Evolutionary conservation across 768 basidiomycete genomes (phyloP).

Genomic region (Xanthoconium stramineum): DNA sequence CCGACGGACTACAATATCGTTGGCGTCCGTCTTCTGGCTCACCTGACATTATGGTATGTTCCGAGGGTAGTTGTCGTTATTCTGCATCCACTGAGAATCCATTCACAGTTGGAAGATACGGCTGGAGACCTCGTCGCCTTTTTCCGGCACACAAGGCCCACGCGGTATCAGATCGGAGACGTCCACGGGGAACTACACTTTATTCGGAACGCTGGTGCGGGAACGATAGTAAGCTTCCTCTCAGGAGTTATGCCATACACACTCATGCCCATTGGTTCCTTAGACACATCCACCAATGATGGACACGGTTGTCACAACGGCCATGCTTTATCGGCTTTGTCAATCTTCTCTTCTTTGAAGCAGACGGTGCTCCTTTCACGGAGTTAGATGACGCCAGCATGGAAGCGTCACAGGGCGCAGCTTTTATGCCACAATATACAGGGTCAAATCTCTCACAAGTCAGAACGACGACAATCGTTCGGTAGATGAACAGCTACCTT

Average conservation of each 20-base stretch:
- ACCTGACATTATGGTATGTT: slow-evolving; percentile 58
- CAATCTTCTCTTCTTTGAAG: slow-evolving; percentile 41
- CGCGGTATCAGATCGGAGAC: slow-evolving; percentile 82
- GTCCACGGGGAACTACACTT: slow-evolving; percentile 86
- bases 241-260: slow-evolving; percentile 16
- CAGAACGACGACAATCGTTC: slow-evolving; percentile 25
- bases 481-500: slow-evolving; percentile 28
- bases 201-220: slow-evolving; percentile 71
- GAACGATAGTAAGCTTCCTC: slow-evolving; percentile 62
- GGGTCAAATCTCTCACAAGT: slow-evolving; percentile 16
- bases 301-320: slow-evolving; percentile 82
- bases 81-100: slow-evolving; percentile 6
- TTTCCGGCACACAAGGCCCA: slow-evolving; percentile 73
- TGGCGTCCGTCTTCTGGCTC: slow-evolving; percentile 66
- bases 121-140: slow-evolving; percentile 70
- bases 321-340: slow-evolving; percentile 83
- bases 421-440: slow-evolving; percentile 31
- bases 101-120: slow-evolving; percentile 64
- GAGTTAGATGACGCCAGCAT: slow-evolving; percentile 16
- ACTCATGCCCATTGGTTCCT: slow-evolving; percentile 21
- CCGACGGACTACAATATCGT: slow-evolving; percentile 75
- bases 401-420: slow-evolving; percentile 25
- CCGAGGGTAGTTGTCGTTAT: slow-evolving; percentile 6
- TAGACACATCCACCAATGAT: slow-evolving; percentile 88
- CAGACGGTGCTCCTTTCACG: slow-evolving; percentile 15